A percentile compares a stretch with the other conserved stretches of the same genome.
Evolutionary conservation across 345 rosid species (phyloP).

Genomic region (Schrenkiella parvula): DNA sequence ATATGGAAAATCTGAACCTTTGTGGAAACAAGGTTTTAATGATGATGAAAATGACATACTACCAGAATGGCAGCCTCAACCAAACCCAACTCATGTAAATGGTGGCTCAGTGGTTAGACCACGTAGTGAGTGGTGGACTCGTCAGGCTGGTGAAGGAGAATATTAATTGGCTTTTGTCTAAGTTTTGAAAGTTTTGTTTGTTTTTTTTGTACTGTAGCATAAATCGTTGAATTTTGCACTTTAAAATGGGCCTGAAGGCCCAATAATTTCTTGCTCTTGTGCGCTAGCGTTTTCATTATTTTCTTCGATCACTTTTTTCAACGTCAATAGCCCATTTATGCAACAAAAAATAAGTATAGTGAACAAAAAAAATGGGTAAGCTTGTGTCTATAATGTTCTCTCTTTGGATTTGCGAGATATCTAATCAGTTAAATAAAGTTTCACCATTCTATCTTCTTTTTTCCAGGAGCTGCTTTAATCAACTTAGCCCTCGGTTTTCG

Average conservation of each 20-base stretch:
- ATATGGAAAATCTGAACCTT: conserved; percentile 61
- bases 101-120: conserved; percentile 17
- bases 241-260: too few relatives aligned
- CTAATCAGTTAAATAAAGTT: neutral
- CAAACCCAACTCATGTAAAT: neutral
- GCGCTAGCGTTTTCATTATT: too few relatives aligned
- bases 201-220: neutral
- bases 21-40: conserved; percentile 44
- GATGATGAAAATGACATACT: conserved; percentile 54
- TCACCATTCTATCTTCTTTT: neutral
- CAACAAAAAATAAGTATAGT: too few relatives aligned
- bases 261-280: too few relatives aligned
- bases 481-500: conserved; percentile 90
- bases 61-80: conserved; percentile 78
- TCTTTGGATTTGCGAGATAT: neutral
- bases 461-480: conserved; percentile 74
- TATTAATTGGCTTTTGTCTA: neutral
- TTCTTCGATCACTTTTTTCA: too few relatives aligned
- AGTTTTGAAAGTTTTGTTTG: neutral
- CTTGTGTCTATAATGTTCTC: neutral
- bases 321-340: too few relatives aligned
- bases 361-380: too few relatives aligned
- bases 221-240: too few relatives aligned
- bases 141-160: conserved; percentile 16
- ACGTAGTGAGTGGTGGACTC: conserved; percentile 37